Percentiles rank a stretch among this genome's conserved stretches.
Evolutionary conservation across 2,329 filamentous ascomycete species (phyloP).

Genomic region (Xylaria sp.): DNA sequence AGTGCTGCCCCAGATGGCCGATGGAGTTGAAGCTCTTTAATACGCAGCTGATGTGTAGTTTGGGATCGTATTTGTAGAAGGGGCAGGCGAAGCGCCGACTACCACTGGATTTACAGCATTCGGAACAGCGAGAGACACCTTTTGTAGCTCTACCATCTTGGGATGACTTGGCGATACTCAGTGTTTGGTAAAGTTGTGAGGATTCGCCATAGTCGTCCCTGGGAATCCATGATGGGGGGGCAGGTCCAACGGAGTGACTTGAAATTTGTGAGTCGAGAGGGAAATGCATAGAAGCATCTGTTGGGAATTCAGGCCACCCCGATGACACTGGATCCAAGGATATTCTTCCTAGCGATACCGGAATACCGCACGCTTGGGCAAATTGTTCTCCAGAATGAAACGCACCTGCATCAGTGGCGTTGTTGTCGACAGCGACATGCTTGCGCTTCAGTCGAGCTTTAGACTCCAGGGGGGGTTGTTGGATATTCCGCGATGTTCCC

Average conservation of each 20-base stretch:
- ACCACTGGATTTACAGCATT: not conserved
- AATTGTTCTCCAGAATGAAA: not conserved
- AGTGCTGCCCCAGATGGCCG: conserved; percentile 22
- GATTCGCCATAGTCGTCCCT: not conserved
- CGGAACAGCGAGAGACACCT: not conserved
- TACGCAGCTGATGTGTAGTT: conserved; percentile 8
- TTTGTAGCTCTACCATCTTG: not conserved
- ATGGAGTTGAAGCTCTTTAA: conserved; percentile 12
- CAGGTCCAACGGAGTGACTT: not conserved
- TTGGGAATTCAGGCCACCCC: not conserved
- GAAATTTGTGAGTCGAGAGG: not conserved
- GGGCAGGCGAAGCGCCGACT: conserved; percentile 21
- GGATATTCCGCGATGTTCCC: conserved; percentile 1
- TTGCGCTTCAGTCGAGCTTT: not conserved
- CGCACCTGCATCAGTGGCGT: not conserved
- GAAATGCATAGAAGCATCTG: not conserved
- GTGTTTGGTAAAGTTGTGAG: not conserved
- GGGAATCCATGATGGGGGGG: not conserved
- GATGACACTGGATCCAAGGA: not conserved
- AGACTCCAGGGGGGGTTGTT: not conserved
- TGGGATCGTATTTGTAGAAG: conserved; percentile 26
- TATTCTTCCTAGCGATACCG: not conserved
- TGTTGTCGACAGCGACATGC: not conserved
- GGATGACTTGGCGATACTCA: not conserved
- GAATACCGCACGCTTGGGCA: not conserved